These are phyloP conservation scores for Colletotrichum aenigma DNA, from an alignment of 2,329 filamentous ascomycete genomes.

Conservation along the genomic window DNA sequence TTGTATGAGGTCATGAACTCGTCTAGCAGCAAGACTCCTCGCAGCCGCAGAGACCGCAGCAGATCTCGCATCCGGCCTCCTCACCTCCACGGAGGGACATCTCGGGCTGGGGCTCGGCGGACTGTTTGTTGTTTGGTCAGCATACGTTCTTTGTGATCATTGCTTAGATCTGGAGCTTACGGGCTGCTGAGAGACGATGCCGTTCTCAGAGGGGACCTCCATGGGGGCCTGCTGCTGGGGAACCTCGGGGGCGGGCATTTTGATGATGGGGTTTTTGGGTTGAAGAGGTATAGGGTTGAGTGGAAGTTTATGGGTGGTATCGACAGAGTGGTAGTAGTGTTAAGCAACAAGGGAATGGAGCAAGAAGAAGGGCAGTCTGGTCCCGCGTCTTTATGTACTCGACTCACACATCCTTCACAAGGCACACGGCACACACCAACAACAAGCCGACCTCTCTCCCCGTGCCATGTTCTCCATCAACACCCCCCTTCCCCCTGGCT, in stretches of 20 bases:
- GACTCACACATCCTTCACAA: not conserved
- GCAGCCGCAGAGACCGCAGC: conserved; percentile 50
- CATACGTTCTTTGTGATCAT: not conserved
- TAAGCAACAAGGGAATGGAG: not conserved
- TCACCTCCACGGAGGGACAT: conserved; percentile 49
- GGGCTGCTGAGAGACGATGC: conserved; percentile 46
- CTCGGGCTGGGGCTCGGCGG: conserved; percentile 37
- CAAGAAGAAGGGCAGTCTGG: not conserved
- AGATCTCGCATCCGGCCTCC: conserved; percentile 49
- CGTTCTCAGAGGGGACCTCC: conserved; percentile 37
- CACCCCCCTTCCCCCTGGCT: not conserved
- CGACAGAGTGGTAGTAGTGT: not conserved
- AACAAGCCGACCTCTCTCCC: not conserved
- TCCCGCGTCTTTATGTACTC: conserved; percentile 13
- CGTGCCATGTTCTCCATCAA: not conserved
- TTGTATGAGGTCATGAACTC: not conserved
- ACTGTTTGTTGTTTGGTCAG: not conserved
- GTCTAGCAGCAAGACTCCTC: conserved; percentile 47
- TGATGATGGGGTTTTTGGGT: conserved; percentile 18
- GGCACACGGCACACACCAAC: not conserved
- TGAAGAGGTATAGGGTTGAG: not conserved
- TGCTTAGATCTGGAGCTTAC: conserved; percentile 28
- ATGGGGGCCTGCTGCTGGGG: conserved; percentile 49
- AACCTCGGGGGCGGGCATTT: conserved; percentile 45
- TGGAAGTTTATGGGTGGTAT: not conserved